These are phyloP conservation scores for Suhomyces kunorum DNA, from an alignment of 1,139 yeast species.

Conservation along the genomic window DNA sequence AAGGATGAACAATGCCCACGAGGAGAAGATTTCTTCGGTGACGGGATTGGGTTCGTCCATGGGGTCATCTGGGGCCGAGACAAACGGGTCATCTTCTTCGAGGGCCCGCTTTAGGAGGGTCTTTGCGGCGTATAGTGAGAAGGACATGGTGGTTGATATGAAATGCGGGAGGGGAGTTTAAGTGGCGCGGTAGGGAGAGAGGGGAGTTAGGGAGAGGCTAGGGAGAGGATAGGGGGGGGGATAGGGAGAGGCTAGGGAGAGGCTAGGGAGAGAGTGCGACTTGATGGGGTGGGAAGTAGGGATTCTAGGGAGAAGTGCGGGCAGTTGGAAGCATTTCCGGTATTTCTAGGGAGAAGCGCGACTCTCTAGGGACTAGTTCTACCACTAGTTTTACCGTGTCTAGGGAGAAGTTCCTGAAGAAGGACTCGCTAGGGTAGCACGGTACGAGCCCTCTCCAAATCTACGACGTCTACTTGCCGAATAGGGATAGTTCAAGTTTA, in stretches of 20 bases:
- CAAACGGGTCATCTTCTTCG: slow-evolving; percentile 47
- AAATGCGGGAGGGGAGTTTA: neutral
- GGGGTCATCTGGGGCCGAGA: slow-evolving; percentile 55
- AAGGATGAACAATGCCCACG: slow-evolving; percentile 94
- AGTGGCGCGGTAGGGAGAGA: slow-evolving; percentile 1
- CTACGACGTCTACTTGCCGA: too few relatives aligned
- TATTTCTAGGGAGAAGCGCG: too few relatives aligned
- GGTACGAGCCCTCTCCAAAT: too few relatives aligned
- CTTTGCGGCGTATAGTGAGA: slow-evolving; percentile 30
- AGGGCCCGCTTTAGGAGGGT: slow-evolving; percentile 34
- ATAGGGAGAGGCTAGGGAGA: neutral
- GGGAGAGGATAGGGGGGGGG: neutral
- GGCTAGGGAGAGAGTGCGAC: neutral
- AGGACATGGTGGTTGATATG: slow-evolving; percentile 9
- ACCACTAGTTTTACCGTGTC: too few relatives aligned
- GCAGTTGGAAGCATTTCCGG: too few relatives aligned
- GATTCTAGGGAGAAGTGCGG: too few relatives aligned
- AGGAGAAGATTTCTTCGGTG: slow-evolving; percentile 92
- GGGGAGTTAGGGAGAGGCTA: neutral
- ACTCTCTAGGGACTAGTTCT: too few relatives aligned
- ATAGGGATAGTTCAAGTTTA: too few relatives aligned
- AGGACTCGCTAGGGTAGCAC: too few relatives aligned
- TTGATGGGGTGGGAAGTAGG: neutral
- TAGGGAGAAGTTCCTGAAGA: too few relatives aligned
- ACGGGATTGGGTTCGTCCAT: slow-evolving; percentile 76